Evolutionary conservation across 2,329 filamentous ascomycete genomes (phyloP), one percentile per base, ranked within the genome.

Genomic region (Colletotrichum trifolii): DNA sequence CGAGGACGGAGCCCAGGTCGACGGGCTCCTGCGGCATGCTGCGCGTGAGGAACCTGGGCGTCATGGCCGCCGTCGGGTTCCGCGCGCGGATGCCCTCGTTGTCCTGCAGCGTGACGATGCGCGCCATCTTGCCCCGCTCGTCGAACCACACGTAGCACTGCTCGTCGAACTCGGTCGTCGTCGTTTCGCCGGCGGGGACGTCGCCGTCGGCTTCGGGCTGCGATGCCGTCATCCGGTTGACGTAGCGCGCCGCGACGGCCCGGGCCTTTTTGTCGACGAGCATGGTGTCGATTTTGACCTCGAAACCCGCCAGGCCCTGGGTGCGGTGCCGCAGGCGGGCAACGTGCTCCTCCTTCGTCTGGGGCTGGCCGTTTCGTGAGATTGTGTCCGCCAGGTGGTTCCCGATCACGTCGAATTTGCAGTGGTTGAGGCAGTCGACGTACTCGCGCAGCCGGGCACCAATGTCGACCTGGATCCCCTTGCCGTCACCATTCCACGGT

Each of bases 1-100:
- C 63, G 61, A 78, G 78, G 8, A 56, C 12, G 2, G 52, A 43
- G 2, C 25, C 25, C 5, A 66, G 10, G 3, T 66, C 58, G 13
- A 66, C 46, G 6, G 58, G 63, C 13, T 63, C 15, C 10, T 40
- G 11, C 3, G 58, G 63, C 6, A 61, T 15, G 12, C 36, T 53
- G 8, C 63, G 35, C 33, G 46, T 66, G 12, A 66, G 36, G 34
- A 66, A 66, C 17, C 39, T 54, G 2, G 63, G 63, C 33, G 63
- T 66, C 8, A 35, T 55, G n/a, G 46, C 46, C 2, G 63, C 63
- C 46, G 54, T 49, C 6, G 58, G 46, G 2, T 53, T 48, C 15
- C 62, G 63, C 8, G 17, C 47, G 6, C 63, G 63, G 11, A 66
- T 66, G 8, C 52, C 63, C 10, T 66, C 63, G 52, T 66, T 66